phyloP scores from a whole-genome alignment of 331 rosid species.

The Quercus phellos region DNA sequence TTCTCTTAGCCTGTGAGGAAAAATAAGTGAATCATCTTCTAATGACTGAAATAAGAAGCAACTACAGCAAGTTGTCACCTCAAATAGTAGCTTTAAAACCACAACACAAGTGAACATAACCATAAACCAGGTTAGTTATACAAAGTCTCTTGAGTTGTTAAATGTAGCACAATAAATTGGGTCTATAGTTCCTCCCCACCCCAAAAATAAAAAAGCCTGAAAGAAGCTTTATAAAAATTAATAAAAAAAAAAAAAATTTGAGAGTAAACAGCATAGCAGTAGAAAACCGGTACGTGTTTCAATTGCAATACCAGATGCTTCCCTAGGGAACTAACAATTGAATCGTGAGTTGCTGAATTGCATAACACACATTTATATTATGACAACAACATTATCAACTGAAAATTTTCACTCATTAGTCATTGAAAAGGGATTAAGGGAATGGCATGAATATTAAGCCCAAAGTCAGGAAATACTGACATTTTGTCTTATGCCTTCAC shows the following conservation, averaged over 20 bases:
- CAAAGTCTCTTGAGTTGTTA: not conserved
- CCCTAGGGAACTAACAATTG: not conserved
- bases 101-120: not conserved
- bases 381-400: not conserved
- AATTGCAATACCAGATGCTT: not conserved
- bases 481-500: not conserved
- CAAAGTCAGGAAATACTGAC: not conserved
- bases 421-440: not conserved
- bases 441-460: not conserved
- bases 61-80: not conserved
- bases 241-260: no score
- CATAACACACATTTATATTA: not conserved
- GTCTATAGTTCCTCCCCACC: no score
- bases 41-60: not conserved
- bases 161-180: not conserved
- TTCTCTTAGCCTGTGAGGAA: slow-evolving; percentile 50
- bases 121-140: not conserved
- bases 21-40: slow-evolving; percentile 11
- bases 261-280: not conserved
- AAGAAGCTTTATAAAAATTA: no score
- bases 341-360: not conserved
- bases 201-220: no score
- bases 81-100: not conserved
- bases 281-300: not conserved
- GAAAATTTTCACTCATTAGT: not conserved